Evolutionary conservation across 1,284 basidiomycete species (phyloP), one percentile per base, ranked within the genome.

Genomic region (Ceratobasidium sp.): DNA sequence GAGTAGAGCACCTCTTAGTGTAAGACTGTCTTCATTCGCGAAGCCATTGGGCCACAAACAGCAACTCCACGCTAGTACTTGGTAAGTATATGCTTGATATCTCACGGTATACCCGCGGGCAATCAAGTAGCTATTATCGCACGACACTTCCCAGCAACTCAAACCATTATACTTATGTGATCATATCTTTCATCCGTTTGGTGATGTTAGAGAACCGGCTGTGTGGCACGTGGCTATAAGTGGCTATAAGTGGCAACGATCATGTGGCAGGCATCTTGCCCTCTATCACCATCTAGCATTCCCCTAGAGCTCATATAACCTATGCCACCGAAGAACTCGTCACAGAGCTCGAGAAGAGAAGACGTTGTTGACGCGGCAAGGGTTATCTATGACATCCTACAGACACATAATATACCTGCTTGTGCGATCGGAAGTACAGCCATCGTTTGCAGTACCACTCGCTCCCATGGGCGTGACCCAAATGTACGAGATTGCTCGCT

Each of bases 351-450:
- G 35, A 23, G 2, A 10, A 63, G 35, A 11, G 37, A 63, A 5
- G 60, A 63, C 20, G 39, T 63, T 20, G 26, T 63, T n/a, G 60
- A 6, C 15, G 60, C 60, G 6, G 37, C 60, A 42, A 33, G 35
- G 17, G 37, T 5, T 10, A 26, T 63, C 17, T 63, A 63, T 13
- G 37, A 5, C 35, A 63, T 63, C 60, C 26, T 63, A 42, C 2
- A 26, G 2, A n/a, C 33, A 11, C 31, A 63, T 3, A 35, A 42
- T n/a, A 42, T 63, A 17, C 35, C 15, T 37, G 60, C 60, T 4
- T 63, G 60, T 42, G 60, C 60, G 4, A 63, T 63, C 37, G 60
- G 60, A 6, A 63, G 60, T 42, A 63, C 35, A 20, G 60, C 60
- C n/a, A 63, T 63, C 5, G 35, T 11, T n/a, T 63, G 39, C 39